These are phyloP conservation scores for Xylariales sp. DNA, from an alignment of 2,329 filamentous ascomycete genomes.

Conservation along the genomic window DNA sequence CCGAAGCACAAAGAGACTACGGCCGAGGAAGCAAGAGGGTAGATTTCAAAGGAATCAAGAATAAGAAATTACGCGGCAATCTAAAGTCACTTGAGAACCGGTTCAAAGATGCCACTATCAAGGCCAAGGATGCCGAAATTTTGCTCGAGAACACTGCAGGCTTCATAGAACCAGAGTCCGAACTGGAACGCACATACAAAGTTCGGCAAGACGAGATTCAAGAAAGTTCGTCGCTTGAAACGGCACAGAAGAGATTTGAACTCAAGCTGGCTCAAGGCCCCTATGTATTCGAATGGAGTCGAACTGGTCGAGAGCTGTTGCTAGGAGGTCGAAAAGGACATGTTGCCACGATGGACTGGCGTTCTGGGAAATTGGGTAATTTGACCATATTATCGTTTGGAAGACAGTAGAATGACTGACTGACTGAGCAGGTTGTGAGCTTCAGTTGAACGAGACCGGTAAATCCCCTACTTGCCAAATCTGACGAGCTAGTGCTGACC, in stretches of 20 bases:
- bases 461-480: too few relatives aligned
- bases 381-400: not conserved
- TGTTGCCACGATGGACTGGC: constrained; percentile 79
- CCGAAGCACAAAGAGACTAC: constrained; percentile 69
- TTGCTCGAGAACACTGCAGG: constrained; percentile 81
- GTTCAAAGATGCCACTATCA: constrained; percentile 73
- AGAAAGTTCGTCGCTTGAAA: constrained; percentile 69
- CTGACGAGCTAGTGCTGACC: too few relatives aligned
- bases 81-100: constrained; percentile 75
- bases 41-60: constrained; percentile 66
- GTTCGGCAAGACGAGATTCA: constrained; percentile 84
- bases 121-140: constrained; percentile 93
- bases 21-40: constrained; percentile 79
- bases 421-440: constrained; percentile 60
- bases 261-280: constrained; percentile 80
- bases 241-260: constrained; percentile 90
- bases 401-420: not conserved
- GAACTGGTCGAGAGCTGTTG: constrained; percentile 81
- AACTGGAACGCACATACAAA: constrained; percentile 88
- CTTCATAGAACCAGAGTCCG: constrained; percentile 82
- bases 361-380: constrained; percentile 8
- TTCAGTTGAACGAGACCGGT: constrained; percentile 88
- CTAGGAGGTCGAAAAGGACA: constrained; percentile 89
- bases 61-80: constrained; percentile 85
- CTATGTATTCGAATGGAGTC: constrained; percentile 82